Evolutionary conservation across 2,329 filamentous ascomycete species (phyloP), one percentile per base, ranked within the genome.

Genomic region (Epichloe aotearoae): DNA sequence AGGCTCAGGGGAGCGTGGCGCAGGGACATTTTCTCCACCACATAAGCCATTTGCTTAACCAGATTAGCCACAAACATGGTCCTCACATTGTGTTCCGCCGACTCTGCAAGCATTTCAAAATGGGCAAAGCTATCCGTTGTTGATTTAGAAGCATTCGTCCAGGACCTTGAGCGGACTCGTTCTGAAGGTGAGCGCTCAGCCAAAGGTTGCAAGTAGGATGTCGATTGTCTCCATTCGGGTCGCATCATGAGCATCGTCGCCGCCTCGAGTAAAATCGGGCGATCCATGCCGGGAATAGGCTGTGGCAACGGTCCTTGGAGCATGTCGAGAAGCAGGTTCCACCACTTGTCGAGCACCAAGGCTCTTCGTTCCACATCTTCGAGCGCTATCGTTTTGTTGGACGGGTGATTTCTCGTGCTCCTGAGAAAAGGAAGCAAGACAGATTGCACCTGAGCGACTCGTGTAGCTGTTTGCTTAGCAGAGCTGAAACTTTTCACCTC

Each of bases 261-360:
- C 5, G 82, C 85, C 61, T 95, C 89, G 34, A 95, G 75, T 42
- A 95, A 80, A 3, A 82, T 77, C 0, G 88, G 87, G 34, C 88
- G 76, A 61, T 95, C 90, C n/a, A 88, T 83, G 11, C 87, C 87
- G 1, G 88, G 82, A 14, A 95, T 82, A 3, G 85, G 83, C 59
- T 88, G 84, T 47, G 74, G 66, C 51, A 68, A 56, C 5, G 79
- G 77, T 34, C 84, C 85, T 56, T 89, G 83, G 23, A 95, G 76
- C 72, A 95, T 81, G 53, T 93, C 88, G 51, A 95, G 69, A 39
- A 95, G 71, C 1, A 80, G 83, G 42, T 76, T 83, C 90, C 90
- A 96, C 90, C 90, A 96, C 62, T 87, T 90, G 64, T 93, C 88
- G 52, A 95, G 69, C 46, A 94, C 87, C 43, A 81, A 82, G 2